These are phyloP conservation scores for Vickermania spadyakhi DNA, from an alignment of 208 protist species.

Conservation along the genomic window DNA sequence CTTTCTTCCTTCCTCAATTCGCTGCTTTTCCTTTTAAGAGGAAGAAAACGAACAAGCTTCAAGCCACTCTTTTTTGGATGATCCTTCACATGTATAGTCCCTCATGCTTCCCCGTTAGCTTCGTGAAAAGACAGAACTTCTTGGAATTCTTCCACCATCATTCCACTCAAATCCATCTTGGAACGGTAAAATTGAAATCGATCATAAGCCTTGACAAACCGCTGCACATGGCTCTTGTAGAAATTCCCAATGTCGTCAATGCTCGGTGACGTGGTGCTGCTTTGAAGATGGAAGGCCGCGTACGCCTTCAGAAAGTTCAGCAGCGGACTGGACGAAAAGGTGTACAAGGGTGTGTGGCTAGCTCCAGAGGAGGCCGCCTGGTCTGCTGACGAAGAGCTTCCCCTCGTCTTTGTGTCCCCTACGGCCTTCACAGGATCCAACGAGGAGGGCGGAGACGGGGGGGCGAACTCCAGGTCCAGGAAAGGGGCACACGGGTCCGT, in stretches of 20 bases:
- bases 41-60: no score
- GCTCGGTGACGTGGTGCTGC: neutral
- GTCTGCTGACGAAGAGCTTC: neutral
- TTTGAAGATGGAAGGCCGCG: neutral
- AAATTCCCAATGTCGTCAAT: conserved; percentile 13
- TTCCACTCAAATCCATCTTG: neutral
- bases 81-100: no score
- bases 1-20: no score
- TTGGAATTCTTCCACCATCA: neutral
- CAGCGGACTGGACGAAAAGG: neutral
- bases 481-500: neutral
- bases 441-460: neutral
- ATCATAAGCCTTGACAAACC: neutral
- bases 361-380: neutral
- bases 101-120: no score
- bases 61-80: no score
- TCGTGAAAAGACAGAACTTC: no score
- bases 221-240: conserved; percentile 12
- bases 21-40: no score
- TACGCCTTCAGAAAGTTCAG: conserved; percentile 33
- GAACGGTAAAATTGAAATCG: neutral
- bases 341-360: neutral
- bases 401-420: neutral
- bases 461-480: neutral
- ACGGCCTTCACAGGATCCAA: neutral